Conservation (phyloP, 805 yeast genomes). For the Zygoascus flipseniorum region DNA sequence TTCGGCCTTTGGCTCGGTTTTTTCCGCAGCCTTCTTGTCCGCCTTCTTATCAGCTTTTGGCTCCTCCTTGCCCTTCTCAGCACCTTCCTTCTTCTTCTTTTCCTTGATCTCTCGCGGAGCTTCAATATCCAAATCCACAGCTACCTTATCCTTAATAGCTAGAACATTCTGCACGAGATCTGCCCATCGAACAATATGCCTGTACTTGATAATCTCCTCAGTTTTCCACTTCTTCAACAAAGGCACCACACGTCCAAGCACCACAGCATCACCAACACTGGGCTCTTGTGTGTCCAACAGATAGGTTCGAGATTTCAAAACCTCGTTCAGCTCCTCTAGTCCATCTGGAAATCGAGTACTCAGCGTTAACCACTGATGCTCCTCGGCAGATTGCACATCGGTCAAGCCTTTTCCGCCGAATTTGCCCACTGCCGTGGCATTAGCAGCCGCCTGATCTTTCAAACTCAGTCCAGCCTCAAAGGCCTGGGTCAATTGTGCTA, state of each 20-base stretch:
- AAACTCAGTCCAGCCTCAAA: conserved; percentile 23
- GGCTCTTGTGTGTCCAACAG: conserved; percentile 45
- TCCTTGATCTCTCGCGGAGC: conserved; percentile 68
- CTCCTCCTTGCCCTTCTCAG: conserved; percentile 14
- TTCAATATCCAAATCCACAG: conserved; percentile 49
- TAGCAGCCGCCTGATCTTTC: conserved; percentile 13
- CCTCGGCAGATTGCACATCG: conserved; percentile 54
- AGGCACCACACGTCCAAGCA: conserved; percentile 60
- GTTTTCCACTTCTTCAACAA: conserved; percentile 48
- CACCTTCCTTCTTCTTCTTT: conserved; percentile 30
- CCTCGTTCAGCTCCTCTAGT: conserved; percentile 52
- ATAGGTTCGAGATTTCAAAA: conserved; percentile 62
- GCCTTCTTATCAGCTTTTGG: conserved; percentile 33
- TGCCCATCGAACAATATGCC: conserved; percentile 91
- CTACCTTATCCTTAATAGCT: conserved; percentile 45
- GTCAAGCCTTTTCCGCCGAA: conserved; percentile 18
- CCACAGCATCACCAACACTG: conserved; percentile 60
- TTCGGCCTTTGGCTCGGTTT: conserved; percentile 7
- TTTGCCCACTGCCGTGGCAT: conserved; percentile 10
- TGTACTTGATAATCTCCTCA: conserved; percentile 50
- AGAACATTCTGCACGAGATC: conserved; percentile 66
- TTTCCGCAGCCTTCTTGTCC: conserved; percentile 17
- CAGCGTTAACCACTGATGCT: conserved; percentile 72
- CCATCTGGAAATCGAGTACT: conserved; percentile 52
- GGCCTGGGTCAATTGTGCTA: conserved; percentile 19